Evolutionary conservation across 441 rosid species (phyloP), one percentile per base, ranked within the genome.

Genomic region (Pelargonium fulgidum): DNA sequence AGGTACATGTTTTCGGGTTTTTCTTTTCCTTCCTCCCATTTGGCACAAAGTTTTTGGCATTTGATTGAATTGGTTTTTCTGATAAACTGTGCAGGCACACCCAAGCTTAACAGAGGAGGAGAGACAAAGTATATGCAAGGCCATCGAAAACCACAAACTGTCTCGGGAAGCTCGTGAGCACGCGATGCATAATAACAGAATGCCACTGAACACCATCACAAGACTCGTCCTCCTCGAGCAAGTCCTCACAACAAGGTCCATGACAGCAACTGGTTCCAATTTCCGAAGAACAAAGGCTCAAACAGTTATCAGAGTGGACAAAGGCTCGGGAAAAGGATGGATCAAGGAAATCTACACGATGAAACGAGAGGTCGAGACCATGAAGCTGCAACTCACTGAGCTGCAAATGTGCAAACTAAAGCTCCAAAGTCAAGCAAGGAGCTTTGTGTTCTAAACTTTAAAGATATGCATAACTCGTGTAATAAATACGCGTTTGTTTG

Each of bases 321-420:
- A 64, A 29, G 67, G 76, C 48, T 61, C 62, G 10, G 74, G 80
- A 20, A 64, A 50, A 54, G 64, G 65, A 17, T 63, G 61, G 58
- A 73, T 1, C 66, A 74, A 75, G n/a, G 88, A 87, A 82, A 70
- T 85, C 41, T 79, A 26, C 48, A 64, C 71, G 75, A 81, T 87
- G 81, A 85, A 67, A 64, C 68, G 81, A 68, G 92, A 85, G 68
- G 88, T 87, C 12, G 83, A 83, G 58, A 52, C n/a, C 7, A 79
- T 87, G 81, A 84, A 85, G 76, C 17, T 67, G 83, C 86, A 85
- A 56, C 78, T 87, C n/a, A 77, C 76, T 70, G 72, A 80, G 52
- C 19, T 84, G 80, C 79, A 85, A 58, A 72, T 70, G 80, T 85
- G 88, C 61, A 85, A 73, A 74, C 39, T 69, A 68, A 62, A 81